Evolutionary conservation across 805 yeast species (phyloP), one percentile per base, ranked within the genome.

Genomic region (Candida palmyrensis): DNA sequence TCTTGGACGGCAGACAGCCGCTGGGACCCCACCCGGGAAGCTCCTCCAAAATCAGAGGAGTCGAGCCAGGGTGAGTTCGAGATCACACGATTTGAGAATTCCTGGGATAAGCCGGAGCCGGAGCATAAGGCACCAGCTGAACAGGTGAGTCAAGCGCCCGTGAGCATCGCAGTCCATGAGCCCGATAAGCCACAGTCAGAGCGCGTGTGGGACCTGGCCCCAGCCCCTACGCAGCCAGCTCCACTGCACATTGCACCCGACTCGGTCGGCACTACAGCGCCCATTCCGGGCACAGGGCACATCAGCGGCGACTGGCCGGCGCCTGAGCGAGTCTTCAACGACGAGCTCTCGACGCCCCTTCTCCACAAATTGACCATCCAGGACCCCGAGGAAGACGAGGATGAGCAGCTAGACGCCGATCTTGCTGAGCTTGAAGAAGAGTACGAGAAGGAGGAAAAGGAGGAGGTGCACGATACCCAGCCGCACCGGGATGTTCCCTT

Each of bases 311-410:
- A 20, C 12, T 19, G 22, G 9, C 9, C 15, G 11, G 32, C 20
- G 25, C 32, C 32, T 4, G 32, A 29, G 22, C 13, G 97, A 0
- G 97, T 85, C 62, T 90, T 90, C 52, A 85, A 63, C 1, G 97
- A 88, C 30, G 92, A 73, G 27, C 98, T 97, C 18, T n/a, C n/a
- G n/a, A n/a, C n/a, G n/a, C n/a, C n/a, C n/a, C 77, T 74, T n/a
- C n/a, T n/a, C n/a, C n/a, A n/a, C n/a, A 11, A 21, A 21, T 9
- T 9, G 9, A 21, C 11, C 23, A 21, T 21, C 11, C 10, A 21
- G 23, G 11, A 11, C 11, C 11, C 23, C 9, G 10, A 9, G 16
- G 16, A 11, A 13, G 24, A 18, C 10, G 15, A 29, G n/a, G 6
- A 18, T 6, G 25, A 29, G 4, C 17, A 27, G 11, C 11, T n/a